Percentiles rank a stretch among this genome's conserved stretches.
Evolutionary conservation across 2,329 filamentous ascomycete genomes (phyloP).

Genomic region (Colletotrichum plurivorum): DNA sequence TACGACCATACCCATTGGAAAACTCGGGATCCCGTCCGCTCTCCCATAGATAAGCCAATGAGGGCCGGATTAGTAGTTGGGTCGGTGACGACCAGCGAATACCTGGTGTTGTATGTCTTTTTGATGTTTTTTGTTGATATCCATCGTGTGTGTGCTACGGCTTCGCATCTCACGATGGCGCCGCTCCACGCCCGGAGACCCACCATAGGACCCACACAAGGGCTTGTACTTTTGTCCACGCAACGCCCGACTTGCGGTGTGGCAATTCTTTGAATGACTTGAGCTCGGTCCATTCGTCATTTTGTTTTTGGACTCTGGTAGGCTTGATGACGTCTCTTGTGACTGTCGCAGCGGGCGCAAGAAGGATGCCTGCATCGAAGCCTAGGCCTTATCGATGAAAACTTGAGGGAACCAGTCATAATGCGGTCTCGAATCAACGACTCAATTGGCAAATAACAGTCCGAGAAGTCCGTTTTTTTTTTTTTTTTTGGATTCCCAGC

Average conservation of each 20-base stretch:
- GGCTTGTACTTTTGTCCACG: conserved; percentile 7
- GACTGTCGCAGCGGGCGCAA: not conserved
- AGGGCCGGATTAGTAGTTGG: conserved; percentile 6
- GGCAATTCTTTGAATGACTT: not conserved
- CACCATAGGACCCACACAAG: conserved; percentile 2
- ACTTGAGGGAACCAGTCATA: not conserved
- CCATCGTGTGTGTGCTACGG: not conserved
- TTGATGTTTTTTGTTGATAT: not conserved
- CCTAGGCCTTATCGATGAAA: not conserved
- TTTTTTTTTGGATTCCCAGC: not conserved
- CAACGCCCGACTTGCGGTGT: conserved; percentile 17
- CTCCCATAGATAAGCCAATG: not conserved
- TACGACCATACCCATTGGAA: not conserved
- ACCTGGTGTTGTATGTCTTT: conserved; percentile 15
- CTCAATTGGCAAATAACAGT: not conserved
- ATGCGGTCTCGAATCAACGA: not conserved
- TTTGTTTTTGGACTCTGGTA: not conserved
- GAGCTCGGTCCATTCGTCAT: not conserved
- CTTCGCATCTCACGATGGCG: conserved; percentile 12
- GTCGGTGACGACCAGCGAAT: conserved; percentile 11
- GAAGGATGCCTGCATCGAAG: not conserved
- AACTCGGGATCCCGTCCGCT: not conserved
- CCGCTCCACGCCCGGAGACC: not conserved
- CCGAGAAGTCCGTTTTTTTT: not conserved
- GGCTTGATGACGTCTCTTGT: conserved; percentile 8